Conservation (phyloP, 179 eudicot genomes). For the Patellifolia procumbens region DNA sequence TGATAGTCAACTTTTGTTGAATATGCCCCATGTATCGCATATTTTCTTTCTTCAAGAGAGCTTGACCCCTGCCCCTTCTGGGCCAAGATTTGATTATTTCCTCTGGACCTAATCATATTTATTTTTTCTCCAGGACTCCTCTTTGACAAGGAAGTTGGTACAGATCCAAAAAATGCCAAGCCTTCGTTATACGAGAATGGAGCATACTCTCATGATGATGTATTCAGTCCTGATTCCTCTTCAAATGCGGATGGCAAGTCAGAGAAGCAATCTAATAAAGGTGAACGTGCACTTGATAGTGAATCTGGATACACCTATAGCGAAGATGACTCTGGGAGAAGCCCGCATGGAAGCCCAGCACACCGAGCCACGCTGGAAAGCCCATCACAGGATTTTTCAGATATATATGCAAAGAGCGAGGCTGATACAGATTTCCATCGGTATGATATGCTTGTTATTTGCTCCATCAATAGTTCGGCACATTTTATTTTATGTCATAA, state of each 20-base stretch:
- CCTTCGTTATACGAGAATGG: slow-evolving; percentile 53
- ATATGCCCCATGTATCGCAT: background rate
- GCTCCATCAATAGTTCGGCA: background rate
- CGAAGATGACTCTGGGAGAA: slow-evolving; percentile 78
- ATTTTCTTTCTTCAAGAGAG: background rate
- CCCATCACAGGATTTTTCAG: slow-evolving; percentile 56
- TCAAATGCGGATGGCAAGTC: slow-evolving; percentile 52
- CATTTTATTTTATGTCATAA: background rate
- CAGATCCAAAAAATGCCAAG: slow-evolving; percentile 35
- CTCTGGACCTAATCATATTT: slow-evolving; percentile 10
- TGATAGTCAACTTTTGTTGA: slow-evolving; percentile 3
- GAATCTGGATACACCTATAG: slow-evolving; percentile 70
- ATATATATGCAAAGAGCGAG: slow-evolving; percentile 48
- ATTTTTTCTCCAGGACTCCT: slow-evolving; percentile 36
- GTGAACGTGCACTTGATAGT: slow-evolving; percentile 47
- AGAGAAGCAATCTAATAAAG: slow-evolving; percentile 51
- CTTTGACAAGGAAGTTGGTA: slow-evolving; percentile 43
- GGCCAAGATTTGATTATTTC: background rate
- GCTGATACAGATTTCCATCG: slow-evolving; percentile 69
- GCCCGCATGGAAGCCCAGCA: slow-evolving; percentile 74
- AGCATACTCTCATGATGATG: slow-evolving; percentile 51
- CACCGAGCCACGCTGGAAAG: slow-evolving; percentile 43
- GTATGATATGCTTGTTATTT: slow-evolving; percentile 32
- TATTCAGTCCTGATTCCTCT: slow-evolving; percentile 53
- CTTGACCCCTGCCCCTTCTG: background rate